phyloP scores from a whole-genome alignment of 1,284 basidiomycete genomes.

The Puccinia coronata region DNA sequence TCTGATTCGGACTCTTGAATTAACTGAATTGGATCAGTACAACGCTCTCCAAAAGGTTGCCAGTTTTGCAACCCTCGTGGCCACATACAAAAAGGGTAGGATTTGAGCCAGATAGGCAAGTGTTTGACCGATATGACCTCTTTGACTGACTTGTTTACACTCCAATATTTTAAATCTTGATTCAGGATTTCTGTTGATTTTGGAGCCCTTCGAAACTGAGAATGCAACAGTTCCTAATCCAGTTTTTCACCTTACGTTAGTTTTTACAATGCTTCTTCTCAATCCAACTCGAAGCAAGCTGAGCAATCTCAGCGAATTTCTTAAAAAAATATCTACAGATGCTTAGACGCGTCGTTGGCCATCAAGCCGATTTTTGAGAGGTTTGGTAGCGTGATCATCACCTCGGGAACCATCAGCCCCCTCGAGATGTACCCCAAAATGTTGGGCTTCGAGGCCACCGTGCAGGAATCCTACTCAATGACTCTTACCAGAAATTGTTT shows the following conservation, averaged over 20 bases:
- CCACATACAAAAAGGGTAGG: constrained; percentile 94
- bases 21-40: constrained; percentile 82
- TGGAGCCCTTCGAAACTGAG: too few species aligned
- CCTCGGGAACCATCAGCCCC: constrained; percentile 96
- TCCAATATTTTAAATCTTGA: too few species aligned
- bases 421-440: constrained; percentile 99
- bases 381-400: constrained; percentile 97
- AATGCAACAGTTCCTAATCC: constrained; percentile 98
- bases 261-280: constrained; percentile 51
- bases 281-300: neutral
- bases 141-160: neutral
- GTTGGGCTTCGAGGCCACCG: constrained; percentile 95
- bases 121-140: neutral
- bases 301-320: neutral
- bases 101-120: too few species aligned
- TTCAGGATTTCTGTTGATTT: constrained; percentile 87
- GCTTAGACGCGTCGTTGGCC: constrained; percentile 93
- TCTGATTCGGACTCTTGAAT: constrained; percentile 85
- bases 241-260: constrained; percentile 94
- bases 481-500: constrained; percentile 95
- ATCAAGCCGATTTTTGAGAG: constrained; percentile 98
- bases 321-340: too few species aligned
- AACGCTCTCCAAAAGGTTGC: too few species aligned
- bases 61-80: too few species aligned
- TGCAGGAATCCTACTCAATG: constrained; percentile 98